Evolutionary conservation across 2,329 filamentous ascomycete genomes (phyloP).

Genomic region (Penicillium concentricum): DNA sequence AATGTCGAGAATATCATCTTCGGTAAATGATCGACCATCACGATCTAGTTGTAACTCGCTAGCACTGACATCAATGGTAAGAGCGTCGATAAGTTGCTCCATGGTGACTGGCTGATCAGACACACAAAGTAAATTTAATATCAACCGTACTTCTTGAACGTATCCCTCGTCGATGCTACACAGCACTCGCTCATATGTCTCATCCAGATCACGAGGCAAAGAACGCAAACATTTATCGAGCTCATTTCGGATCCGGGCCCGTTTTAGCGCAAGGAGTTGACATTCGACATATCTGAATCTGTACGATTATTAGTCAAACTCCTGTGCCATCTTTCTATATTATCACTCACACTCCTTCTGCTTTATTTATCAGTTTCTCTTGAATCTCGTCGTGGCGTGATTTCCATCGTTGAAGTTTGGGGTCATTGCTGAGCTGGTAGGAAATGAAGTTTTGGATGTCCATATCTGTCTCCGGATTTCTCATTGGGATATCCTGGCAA

Average conservation of each 20-base stretch:
- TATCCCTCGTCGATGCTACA: constrained; percentile 18
- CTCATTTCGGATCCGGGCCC: constrained; percentile 15
- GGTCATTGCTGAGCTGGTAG: constrained; percentile 12
- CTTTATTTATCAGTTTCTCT: not conserved
- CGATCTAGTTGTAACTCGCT: constrained; percentile 5
- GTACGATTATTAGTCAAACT: constrained; percentile 4
- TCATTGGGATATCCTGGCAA: not conserved
- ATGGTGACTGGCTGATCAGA: constrained; percentile 23
- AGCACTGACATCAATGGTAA: constrained; percentile 24
- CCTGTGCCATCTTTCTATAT: not conserved
- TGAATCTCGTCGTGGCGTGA: constrained; percentile 12
- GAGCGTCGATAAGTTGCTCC: constrained; percentile 24
- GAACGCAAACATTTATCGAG: constrained; percentile 24
- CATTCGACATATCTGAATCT: constrained; percentile 34
- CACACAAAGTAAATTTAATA: constrained; percentile 27
- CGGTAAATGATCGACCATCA: constrained; percentile 13
- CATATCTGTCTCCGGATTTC: constrained; percentile 13
- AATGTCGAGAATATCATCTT: constrained; percentile 21
- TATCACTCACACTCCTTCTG: constrained; percentile 12
- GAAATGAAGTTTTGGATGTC: constrained; percentile 26
- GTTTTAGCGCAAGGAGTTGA: constrained; percentile 20
- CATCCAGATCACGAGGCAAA: constrained; percentile 27
- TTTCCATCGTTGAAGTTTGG: constrained; percentile 16
- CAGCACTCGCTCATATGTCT: constrained; percentile 33
- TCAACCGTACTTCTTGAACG: constrained; percentile 21